Base-by-base conservation (phyloP, 2,329 filamentous ascomycete species). In the Cladosporium sp. region DNA sequence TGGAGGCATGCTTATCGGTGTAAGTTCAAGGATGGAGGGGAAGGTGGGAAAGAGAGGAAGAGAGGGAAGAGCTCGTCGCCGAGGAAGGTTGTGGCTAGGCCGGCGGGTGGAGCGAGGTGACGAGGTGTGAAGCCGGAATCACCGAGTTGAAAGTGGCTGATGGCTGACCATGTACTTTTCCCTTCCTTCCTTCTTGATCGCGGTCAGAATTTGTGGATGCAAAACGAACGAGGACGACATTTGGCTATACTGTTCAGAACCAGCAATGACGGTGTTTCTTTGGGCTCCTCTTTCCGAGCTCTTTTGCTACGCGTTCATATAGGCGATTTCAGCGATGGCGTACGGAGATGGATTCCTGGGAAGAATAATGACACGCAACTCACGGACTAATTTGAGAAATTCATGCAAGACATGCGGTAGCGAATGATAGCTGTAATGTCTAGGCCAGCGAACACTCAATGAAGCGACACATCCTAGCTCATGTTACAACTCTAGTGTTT, bases 1-100 rank as follows among this genome's bases (percentile, higher is more conserved):
- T 95, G 93, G 74, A 81, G 90, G 64, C 90, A 95, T 74, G 89
- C 90, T 49, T 94, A 94, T 78, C 94, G 93, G 82, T 71, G 69
- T 43, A 61, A 65, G 59, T 43, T 59, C 8, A 63, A 61, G 58
- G 60, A 49, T 56, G 20, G 61, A 59, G 58, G 25, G 7, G 36
- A n/a, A 9, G 55, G 43, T 5, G 11, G 51, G 2, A 59, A 14
- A 19, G 56, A 52, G 39, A 45, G 56, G 22, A 39, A 17, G 39
- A 52, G 37, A 3, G 56, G 56, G 9, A 51, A 59, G 56, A 59
- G 56, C 36, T 34, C 38, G 3, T 45, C 38, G 25, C 49, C 49
- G 15, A 14, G 47, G 37, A 47, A 52, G 15, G 50, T 43, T 11
- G 47, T 47, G 28, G 56, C 49, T 3, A 45, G 38, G 19, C 37